phyloP scores from a whole-genome alignment of 768 basidiomycete genomes.

The Candolleomyces efflorescens region DNA sequence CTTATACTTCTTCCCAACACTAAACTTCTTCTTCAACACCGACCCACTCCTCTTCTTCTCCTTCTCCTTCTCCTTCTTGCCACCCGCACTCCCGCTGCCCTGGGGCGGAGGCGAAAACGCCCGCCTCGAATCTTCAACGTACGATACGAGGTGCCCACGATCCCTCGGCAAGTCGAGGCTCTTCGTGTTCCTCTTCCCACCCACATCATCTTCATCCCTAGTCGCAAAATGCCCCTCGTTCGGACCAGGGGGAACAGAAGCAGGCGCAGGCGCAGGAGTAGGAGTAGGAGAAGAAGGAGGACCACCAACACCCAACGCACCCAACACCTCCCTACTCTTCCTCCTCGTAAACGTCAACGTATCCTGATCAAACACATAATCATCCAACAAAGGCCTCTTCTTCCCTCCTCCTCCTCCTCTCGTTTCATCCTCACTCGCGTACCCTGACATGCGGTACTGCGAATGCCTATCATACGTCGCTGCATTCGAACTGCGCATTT shows the following conservation, averaged over 20 bases:
- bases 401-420: background rate
- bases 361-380: constrained; percentile 6
- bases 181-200: background rate
- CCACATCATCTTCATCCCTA: background rate
- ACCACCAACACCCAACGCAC: background rate
- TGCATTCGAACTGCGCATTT: background rate
- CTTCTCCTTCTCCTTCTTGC: background rate
- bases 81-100: too few relatives aligned
- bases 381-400: background rate
- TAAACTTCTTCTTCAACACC: background rate
- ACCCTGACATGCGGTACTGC: too few relatives aligned
- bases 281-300: background rate
- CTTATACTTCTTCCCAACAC: background rate
- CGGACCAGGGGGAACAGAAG: background rate
- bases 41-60: background rate
- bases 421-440: too few relatives aligned
- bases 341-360: background rate
- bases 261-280: background rate
- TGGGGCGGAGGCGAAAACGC: too few relatives aligned
- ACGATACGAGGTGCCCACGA: background rate
- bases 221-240: background rate
- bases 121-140: too few relatives aligned
- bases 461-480: too few relatives aligned
- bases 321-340: too few relatives aligned
- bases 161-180: background rate